A percentile compares a stretch with the other conserved stretches of the same genome.
Conservation (phyloP, 2,329 filamentous ascomycete genomes). For the Leptographium lundbergii region DNA sequence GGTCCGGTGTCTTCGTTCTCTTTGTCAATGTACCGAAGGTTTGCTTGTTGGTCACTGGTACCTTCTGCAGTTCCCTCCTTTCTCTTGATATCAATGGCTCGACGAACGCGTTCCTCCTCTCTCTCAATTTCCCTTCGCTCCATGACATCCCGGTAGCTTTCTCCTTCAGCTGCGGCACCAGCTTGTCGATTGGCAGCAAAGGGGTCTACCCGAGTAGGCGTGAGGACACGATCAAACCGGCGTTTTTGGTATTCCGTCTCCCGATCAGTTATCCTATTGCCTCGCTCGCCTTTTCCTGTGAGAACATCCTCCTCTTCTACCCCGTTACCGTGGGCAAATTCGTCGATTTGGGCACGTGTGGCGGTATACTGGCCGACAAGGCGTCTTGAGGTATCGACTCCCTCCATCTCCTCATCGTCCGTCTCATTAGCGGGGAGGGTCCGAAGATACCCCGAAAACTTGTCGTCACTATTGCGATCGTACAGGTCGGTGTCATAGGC, state of each 20-base stretch:
- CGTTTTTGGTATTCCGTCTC: constrained; percentile 98
- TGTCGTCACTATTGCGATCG: constrained; percentile 58
- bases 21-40: constrained; percentile 58
- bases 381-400: constrained; percentile 58
- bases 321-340: constrained; percentile 74
- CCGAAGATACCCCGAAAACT: constrained; percentile 81
- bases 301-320: constrained; percentile 89
- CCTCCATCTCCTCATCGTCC: constrained; percentile 67
- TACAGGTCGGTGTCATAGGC: constrained; percentile 82
- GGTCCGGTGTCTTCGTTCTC: constrained; percentile 61
- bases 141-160: constrained; percentile 86
- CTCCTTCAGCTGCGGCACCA: constrained; percentile 57
- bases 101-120: constrained; percentile 79
- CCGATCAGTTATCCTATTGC: constrained; percentile 79
- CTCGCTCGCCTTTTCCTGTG: constrained; percentile 69
- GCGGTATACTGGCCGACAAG: constrained; percentile 95
- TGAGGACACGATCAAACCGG: constrained; percentile 76
- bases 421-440: constrained; percentile 75
- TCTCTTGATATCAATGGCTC: constrained; percentile 63
- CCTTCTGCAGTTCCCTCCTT: constrained; percentile 46
- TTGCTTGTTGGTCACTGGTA: constrained; percentile 55
- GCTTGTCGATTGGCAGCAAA: constrained; percentile 66
- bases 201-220: constrained; percentile 73
- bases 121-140: constrained; percentile 78
- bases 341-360: constrained; percentile 80